Percentiles rank a stretch among this genome's conserved stretches.
phyloP scores from a whole-genome alignment of 2,329 filamentous ascomycete genomes.

The Paraphaeosphaeria minitans region DNA sequence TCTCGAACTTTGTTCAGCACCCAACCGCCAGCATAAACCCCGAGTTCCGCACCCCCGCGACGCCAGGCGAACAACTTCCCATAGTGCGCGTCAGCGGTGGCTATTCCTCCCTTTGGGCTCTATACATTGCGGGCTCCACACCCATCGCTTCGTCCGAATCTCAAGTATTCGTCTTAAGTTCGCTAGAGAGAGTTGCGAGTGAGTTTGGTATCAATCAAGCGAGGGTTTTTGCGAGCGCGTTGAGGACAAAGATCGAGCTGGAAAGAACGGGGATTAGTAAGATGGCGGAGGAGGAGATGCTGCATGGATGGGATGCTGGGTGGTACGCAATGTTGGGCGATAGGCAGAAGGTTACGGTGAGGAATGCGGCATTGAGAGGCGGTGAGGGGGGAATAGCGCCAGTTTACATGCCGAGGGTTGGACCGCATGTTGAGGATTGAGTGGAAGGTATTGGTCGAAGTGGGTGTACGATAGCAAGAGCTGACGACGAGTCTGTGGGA shows the following conservation, averaged over 20 bases:
- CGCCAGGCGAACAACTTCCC: slow-evolving; percentile 29
- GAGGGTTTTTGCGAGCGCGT: slow-evolving; percentile 30
- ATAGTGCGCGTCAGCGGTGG: slow-evolving; percentile 40
- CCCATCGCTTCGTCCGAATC: slow-evolving; percentile 28
- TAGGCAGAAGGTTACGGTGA: neutral
- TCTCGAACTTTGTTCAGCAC: slow-evolving; percentile 28
- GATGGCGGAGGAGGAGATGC: neutral
- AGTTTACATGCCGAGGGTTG: slow-evolving; percentile 12
- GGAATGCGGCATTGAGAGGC: slow-evolving; percentile 2
- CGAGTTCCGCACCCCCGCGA: neutral
- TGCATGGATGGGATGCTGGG: neutral
- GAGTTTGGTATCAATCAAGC: slow-evolving; percentile 45
- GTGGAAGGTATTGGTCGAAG: neutral
- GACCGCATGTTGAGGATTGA: slow-evolving; percentile 11
- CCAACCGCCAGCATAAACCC: neutral
- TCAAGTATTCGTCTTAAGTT: slow-evolving; percentile 30
- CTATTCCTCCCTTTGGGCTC: slow-evolving; percentile 37
- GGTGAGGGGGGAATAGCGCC: slow-evolving; percentile 6
- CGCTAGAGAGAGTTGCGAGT: slow-evolving; percentile 68
- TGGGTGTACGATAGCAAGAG: neutral
- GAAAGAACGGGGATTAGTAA: slow-evolving; percentile 12
- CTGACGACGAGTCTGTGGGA: neutral
- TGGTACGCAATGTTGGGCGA: slow-evolving; percentile 4
- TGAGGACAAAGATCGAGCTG: slow-evolving; percentile 27
- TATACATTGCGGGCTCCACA: slow-evolving; percentile 39